Base-by-base conservation (phyloP, 805 yeast genomes). In the Ogataea dorogensis region DNA sequence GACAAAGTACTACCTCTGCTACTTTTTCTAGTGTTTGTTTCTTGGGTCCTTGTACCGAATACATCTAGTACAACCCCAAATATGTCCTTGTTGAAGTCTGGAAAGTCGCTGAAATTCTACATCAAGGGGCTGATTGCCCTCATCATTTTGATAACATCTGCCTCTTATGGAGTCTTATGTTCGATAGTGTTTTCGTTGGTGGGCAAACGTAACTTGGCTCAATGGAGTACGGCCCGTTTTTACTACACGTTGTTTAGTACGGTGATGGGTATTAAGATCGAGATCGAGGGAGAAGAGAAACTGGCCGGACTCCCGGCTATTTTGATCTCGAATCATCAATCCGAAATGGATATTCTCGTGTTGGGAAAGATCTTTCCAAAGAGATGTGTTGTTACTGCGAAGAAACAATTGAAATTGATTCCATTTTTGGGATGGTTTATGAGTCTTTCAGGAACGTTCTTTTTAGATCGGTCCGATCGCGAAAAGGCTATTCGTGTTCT, bases 401-500 rank as follows among this genome's bases (percentile, higher is more conserved):
- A 93, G 63, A 79, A 77, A 58, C 81, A 86, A 5, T 71, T 93
- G 53, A 79, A 85, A 52, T 86, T 76, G 56, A 68, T 87, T 34
- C 99, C 99, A 12, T 74, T 93, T 51, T 69, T 93, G 50, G 99
- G 99, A 10, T 91, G 97, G 98, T 93, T 89, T 65, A 89, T 93
- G 98, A 54, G 77, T 17, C 72, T 87, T 16, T 79, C 93, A 44
- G 96, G 96, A 9, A 83, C 98, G 2, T 82, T 91, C 50, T 93
- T 93, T 64, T 68, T 93, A 37, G 96, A 93, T 58, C 78, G 99
- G 58, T 65, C 78, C 5, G 80, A 79, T 57, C 77, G 86, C 46
- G 77, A 75, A 39, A 78, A 82, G 54, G 88, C 97, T 15, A 75
- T 86, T 39, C 68, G 67, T 38, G 84, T 93, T 7, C 74, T 93